These are phyloP conservation scores for Russula sp. DNA, from an alignment of 768 basidiomycete species.

Conservation along the genomic window DNA sequence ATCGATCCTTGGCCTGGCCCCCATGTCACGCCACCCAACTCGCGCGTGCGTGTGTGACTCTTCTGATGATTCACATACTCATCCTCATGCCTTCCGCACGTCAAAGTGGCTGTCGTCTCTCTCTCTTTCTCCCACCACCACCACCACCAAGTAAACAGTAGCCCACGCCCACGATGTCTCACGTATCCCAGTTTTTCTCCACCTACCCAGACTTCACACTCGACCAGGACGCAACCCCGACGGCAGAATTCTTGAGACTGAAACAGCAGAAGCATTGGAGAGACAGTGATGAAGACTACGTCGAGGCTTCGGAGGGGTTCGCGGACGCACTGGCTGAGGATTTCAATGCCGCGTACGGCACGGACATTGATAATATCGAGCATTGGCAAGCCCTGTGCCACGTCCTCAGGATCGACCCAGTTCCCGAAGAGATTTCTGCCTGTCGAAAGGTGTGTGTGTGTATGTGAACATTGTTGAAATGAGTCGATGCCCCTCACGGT, in stretches of 20 bases:
- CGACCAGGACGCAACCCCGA: constrained; percentile 8
- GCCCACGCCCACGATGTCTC: no score
- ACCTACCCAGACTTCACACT: constrained; percentile 13
- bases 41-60: no score
- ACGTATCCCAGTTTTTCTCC: constrained; percentile 15
- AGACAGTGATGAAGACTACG: background rate
- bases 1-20: no score
- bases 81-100: no score
- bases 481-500: no score
- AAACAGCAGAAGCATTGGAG: background rate
- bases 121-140: no score
- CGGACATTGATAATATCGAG: constrained; percentile 13
- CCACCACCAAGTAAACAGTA: no score
- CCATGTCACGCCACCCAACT: no score
- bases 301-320: background rate
- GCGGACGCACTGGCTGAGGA: constrained; percentile 15
- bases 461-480: no score
- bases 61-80: no score
- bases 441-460: constrained; percentile 11
- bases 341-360: constrained; percentile 20
- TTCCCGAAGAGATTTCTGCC: background rate
- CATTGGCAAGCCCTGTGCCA: constrained; percentile 18
- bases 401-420: constrained; percentile 13
- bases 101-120: no score
- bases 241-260: constrained; percentile 13